These are phyloP conservation scores for Chrysosporium keratinophilum DNA, from an alignment of 2,329 filamentous ascomycete genomes.

Conservation along the genomic window DNA sequence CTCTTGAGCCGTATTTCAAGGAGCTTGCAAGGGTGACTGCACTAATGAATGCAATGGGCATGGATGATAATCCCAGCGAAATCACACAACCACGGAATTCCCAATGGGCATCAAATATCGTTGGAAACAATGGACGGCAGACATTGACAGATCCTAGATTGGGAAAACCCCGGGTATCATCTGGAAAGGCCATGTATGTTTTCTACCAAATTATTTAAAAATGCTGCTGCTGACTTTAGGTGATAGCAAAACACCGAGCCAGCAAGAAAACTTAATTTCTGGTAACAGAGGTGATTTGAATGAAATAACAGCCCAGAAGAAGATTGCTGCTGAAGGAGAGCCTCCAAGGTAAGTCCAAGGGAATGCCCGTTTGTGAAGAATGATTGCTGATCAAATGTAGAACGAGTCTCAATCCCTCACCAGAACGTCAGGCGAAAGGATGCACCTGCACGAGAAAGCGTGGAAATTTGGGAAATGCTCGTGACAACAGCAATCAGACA, in stretches of 20 bases:
- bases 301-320: not conserved
- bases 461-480: not conserved
- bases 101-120: not conserved
- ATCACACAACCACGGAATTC: not conserved
- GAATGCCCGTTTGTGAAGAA: not conserved
- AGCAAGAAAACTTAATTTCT: not conserved
- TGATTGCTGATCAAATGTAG: not conserved
- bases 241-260: not conserved
- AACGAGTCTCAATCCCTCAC: not conserved
- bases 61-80: not conserved
- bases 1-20: slow-evolving; percentile 23
- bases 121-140: not conserved
- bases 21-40: slow-evolving; percentile 20
- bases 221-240: not conserved
- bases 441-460: slow-evolving; percentile 5
- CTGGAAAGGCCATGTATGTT: not conserved
- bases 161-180: not conserved
- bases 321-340: not conserved
- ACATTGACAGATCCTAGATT: not conserved
- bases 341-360: not conserved
- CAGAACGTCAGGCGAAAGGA: not conserved
- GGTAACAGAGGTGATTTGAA: not conserved
- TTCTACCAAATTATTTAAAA: not conserved
- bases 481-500: not conserved
- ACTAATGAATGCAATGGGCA: slow-evolving; percentile 8